A percentile compares a stretch with the other conserved stretches of the same genome.
Conservation (phyloP, 2,329 filamentous ascomycete species). For the Colletotrichum lindemuthianum region DNA sequence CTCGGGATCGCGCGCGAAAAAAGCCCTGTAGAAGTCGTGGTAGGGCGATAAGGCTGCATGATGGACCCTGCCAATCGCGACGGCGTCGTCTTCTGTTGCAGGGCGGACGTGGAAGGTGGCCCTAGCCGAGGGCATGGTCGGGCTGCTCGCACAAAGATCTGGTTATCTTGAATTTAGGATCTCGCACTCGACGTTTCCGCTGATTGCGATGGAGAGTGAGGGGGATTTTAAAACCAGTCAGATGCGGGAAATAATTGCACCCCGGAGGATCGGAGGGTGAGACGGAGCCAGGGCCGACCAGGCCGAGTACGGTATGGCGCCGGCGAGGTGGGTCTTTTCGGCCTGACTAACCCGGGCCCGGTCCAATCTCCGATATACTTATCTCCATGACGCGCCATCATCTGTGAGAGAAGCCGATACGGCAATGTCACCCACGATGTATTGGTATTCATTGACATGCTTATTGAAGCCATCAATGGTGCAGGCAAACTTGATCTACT, state of each 20-base stretch:
- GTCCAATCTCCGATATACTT: neutral
- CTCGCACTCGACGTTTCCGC: neutral
- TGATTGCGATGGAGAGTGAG: neutral
- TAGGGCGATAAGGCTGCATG: constrained; percentile 36
- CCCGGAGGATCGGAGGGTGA: constrained; percentile 5
- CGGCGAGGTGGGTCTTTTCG: neutral
- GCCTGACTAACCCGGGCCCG: constrained; percentile 4
- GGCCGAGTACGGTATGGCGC: neutral
- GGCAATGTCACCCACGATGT: too few relatives aligned
- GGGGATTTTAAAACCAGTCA: neutral
- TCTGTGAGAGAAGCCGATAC: too few relatives aligned
- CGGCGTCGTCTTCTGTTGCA: constrained; percentile 30
- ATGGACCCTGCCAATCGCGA: constrained; percentile 34
- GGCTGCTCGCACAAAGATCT: neutral
- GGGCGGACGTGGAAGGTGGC: neutral
- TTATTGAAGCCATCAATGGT: too few relatives aligned
- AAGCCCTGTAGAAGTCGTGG: constrained; percentile 38
- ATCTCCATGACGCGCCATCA: too few relatives aligned
- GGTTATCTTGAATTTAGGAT: too few relatives aligned
- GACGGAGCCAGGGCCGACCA: neutral
- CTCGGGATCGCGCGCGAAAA: constrained; percentile 33
- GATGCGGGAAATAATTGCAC: neutral
- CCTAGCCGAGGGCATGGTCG: neutral
- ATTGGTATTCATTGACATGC: too few relatives aligned
- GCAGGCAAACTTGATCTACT: too few relatives aligned